Evolutionary conservation across 371 early-diverging fungal species (phyloP).

Genomic region (Mucor piriformis): DNA sequence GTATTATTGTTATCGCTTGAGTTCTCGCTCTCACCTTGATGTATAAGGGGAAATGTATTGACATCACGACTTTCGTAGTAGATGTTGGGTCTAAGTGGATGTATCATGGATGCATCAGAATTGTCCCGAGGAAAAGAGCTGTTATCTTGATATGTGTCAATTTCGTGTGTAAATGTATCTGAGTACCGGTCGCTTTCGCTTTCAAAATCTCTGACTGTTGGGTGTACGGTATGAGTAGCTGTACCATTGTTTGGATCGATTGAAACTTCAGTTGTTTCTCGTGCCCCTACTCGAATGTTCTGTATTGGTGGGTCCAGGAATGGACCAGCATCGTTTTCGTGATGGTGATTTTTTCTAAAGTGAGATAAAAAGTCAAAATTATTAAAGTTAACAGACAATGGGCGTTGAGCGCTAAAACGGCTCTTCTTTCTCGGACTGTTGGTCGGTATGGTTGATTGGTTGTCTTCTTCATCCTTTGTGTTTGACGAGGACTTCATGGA

Average conservation of each 20-base stretch:
- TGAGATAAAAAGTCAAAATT: constrained; percentile 9
- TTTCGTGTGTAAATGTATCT: background rate
- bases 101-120: background rate
- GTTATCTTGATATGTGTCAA: background rate
- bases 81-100: background rate
- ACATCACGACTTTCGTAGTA: background rate
- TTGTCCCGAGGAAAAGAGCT: background rate
- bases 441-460: background rate
- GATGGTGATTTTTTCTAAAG: constrained; percentile 6
- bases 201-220: background rate
- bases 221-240: too few relatives aligned
- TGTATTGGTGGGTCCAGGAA: too few relatives aligned
- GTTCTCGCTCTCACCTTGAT: background rate
- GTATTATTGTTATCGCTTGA: background rate
- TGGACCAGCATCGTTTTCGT: background rate
- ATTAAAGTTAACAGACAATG: background rate
- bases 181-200: background rate
- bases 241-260: too few relatives aligned
- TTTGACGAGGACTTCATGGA: constrained; percentile 20
- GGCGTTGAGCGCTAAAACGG: background rate
- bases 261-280: too few relatives aligned
- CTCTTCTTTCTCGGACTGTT: background rate
- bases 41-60: background rate
- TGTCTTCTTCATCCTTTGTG: background rate
- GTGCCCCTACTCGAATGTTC: too few relatives aligned